Evolutionary conservation across 495 filamentous ascomycete species (phyloP).

Genomic region (Penicillium tannophilum): DNA sequence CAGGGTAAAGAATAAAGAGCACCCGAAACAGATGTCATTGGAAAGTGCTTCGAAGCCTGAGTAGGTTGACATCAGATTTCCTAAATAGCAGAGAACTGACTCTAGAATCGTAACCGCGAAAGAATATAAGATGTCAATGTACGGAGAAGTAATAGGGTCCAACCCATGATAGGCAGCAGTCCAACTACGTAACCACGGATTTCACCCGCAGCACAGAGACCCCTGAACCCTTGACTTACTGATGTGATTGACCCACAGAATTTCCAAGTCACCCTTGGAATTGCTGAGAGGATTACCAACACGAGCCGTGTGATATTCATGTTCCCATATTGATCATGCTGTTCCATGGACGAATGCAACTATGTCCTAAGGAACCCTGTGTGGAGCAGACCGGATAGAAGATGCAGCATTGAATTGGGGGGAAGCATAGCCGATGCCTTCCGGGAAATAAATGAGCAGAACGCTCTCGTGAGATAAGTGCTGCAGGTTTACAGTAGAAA

Average conservation of each 20-base stretch:
- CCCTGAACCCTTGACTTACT: slow-evolving; percentile 3
- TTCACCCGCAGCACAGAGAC: background rate
- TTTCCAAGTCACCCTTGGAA: slow-evolving; percentile 5
- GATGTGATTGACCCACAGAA: slow-evolving; percentile 6
- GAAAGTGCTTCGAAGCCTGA: background rate
- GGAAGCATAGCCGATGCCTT: background rate
- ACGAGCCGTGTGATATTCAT: slow-evolving; percentile 3
- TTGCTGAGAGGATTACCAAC: background rate
- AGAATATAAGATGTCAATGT: no score
- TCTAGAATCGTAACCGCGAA: background rate
- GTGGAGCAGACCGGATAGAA: background rate
- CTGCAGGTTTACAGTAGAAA: background rate
- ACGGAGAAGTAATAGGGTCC: no score
- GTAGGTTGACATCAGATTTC: background rate
- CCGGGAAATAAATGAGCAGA: background rate
- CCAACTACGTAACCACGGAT: slow-evolving; percentile 1
- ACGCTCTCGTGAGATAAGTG: background rate
- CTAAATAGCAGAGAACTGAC: background rate
- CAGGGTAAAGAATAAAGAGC: background rate
- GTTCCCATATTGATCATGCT: background rate
- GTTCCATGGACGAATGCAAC: background rate
- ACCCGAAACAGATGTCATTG: background rate
- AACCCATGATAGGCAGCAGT: no score
- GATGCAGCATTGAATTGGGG: background rate
- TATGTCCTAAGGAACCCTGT: background rate